A percentile compares a stretch with the other conserved stretches of the same genome.
These are phyloP conservation scores for Prunus salicina DNA, from an alignment of 306 rosid species.

Conservation along the genomic window DNA sequence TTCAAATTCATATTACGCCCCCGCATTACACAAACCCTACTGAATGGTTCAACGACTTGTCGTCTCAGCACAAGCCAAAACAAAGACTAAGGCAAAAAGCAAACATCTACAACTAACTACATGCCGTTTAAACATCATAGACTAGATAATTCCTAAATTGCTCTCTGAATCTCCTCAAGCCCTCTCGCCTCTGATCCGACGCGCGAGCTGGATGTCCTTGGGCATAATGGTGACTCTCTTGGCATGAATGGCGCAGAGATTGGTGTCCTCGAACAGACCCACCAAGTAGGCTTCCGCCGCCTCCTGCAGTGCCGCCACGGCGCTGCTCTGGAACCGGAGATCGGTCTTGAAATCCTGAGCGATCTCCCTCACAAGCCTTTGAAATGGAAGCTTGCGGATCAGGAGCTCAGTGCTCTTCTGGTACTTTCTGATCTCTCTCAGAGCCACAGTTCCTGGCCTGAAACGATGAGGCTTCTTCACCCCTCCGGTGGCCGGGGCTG, in stretches of 20 bases:
- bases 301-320: slow-evolving; percentile 46
- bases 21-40: not conserved
- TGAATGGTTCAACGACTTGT: not conserved
- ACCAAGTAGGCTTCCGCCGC: slow-evolving; percentile 60
- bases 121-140: not conserved
- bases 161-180: slow-evolving; percentile 19
- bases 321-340: slow-evolving; percentile 62
- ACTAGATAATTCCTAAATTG: not conserved
- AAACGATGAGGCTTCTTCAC: slow-evolving; percentile 76
- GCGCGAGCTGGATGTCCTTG: slow-evolving; percentile 62
- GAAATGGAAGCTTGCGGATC: slow-evolving; percentile 69
- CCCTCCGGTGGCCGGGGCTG: slow-evolving; percentile 81
- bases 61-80: not conserved
- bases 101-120: not conserved
- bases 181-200: slow-evolving; percentile 63
- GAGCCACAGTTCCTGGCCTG: slow-evolving; percentile 68
- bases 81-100: not conserved
- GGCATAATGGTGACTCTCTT: slow-evolving; percentile 71
- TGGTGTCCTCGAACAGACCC: slow-evolving; percentile 60
- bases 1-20: not conserved
- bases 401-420: slow-evolving; percentile 70
- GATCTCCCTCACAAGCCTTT: slow-evolving; percentile 75
- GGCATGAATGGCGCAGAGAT: slow-evolving; percentile 68
- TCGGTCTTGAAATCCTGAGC: slow-evolving; percentile 79
- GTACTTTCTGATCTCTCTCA: slow-evolving; percentile 70